These are phyloP conservation scores for Ceratobasidium sp. DNA, from an alignment of 1,284 basidiomycete species.

Conservation along the genomic window DNA sequence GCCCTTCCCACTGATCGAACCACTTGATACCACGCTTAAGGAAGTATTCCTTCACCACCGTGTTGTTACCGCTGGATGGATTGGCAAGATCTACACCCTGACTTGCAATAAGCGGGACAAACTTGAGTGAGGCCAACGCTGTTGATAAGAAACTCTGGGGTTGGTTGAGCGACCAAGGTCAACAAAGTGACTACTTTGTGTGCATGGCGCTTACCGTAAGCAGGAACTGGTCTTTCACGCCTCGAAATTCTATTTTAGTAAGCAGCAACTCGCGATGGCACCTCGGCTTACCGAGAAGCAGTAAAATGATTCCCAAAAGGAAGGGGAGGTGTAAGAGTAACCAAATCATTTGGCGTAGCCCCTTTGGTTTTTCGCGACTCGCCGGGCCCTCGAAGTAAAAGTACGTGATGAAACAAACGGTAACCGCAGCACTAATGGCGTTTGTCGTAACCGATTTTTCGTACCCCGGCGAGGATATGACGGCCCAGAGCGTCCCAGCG, in stretches of 20 bases:
- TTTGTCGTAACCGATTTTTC: background rate
- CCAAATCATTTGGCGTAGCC: conserved; percentile 4
- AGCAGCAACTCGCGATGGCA: background rate
- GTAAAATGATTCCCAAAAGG: conserved; percentile 6
- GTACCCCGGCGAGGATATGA: conserved; percentile 20
- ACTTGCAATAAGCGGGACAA: too few relatives aligned
- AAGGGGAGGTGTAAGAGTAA: conserved; percentile 20
- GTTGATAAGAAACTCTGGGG: too few relatives aligned
- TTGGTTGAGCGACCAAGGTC: too few relatives aligned
- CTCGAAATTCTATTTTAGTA: background rate
- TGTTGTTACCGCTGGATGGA: too few relatives aligned
- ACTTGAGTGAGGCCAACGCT: too few relatives aligned
- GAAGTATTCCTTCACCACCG: too few relatives aligned
- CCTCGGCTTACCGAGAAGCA: conserved; percentile 16
- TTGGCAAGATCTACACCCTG: too few relatives aligned
- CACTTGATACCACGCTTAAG: too few relatives aligned
- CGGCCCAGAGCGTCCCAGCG: conserved; percentile 19
- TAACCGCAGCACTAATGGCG: conserved; percentile 3
- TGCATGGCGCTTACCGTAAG: background rate
- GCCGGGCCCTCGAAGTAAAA: conserved; percentile 32
- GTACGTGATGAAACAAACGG: conserved; percentile 21
- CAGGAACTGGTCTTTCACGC: conserved; percentile 20
- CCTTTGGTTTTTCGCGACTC: background rate
- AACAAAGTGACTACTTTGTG: too few relatives aligned
- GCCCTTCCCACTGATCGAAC: too few relatives aligned